Evolutionary conservation across 139 green algal genomes (phyloP), one percentile per base, ranked within the genome.

Genomic region (Auxenochlorella pyrenoidosa): DNA sequence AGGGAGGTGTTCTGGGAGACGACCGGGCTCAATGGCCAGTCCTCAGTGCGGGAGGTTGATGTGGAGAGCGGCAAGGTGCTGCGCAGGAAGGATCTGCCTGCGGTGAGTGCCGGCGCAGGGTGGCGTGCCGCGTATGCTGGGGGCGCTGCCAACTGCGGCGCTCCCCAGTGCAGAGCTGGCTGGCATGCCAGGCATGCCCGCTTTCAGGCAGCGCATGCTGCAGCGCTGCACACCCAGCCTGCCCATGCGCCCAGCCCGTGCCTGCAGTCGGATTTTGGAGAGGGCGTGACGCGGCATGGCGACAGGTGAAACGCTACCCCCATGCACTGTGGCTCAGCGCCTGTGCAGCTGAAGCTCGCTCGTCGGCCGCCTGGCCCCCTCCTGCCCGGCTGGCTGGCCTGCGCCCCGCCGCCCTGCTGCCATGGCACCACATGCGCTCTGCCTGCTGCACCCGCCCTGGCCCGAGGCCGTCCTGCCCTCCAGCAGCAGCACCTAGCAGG

Each of bases 1-100:
- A 78, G 82, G 82, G 82, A 86, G 18, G 82, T 86, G 82, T 68
- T 86, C 3, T 86, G 82, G 82, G 82, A 86, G 82, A 70, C 82
- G 10, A 86, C 92, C 94, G 94, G 96, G 19, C 86, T 97, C n/a
- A 93, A 97, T 78, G 95, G 95, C 4, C 38, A 90, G 38, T 97
- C 95, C 0, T 92, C 65, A 1, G 88, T 98, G 32, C 87, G 96
- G 0, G 82, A 95, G 71, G 94, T 97, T 18, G 90, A 96, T 0
- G 5, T 97, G 19, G 72, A 87, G 2, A 96, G 84, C 5, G 96
- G 96, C 0, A 60, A 85, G 4, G 94, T 98, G 19, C 58, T 93
- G 34, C 80, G 88, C 18, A 77, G 58, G 10, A 87, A 83, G n/a
- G 26, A 30, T 0, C 79, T 95, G 54, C 22, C 41, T 3, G 15